Evolutionary conservation across 2,329 filamentous ascomycete genomes (phyloP).

Genomic region (Penicillium polonicum): DNA sequence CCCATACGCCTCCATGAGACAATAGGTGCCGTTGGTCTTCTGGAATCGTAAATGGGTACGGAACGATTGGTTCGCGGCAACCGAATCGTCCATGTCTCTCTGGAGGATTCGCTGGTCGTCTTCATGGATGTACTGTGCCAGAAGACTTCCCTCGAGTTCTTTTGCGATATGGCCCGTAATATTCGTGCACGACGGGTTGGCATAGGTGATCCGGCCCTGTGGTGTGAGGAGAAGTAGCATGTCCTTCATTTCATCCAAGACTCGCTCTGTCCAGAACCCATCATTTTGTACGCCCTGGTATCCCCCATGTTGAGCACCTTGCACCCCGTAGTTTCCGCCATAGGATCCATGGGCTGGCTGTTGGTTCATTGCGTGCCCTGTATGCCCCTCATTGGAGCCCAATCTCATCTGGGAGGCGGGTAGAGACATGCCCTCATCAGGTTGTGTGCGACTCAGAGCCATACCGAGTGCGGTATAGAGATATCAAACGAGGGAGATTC

Average conservation of each 20-base stretch:
- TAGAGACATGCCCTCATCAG: conserved; percentile 12
- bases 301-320: conserved; percentile 10
- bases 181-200: conserved; percentile 72
- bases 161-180: conserved; percentile 73
- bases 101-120: conserved; percentile 82
- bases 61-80: conserved; percentile 74
- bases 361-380: conserved; percentile 10
- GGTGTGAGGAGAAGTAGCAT: conserved; percentile 83
- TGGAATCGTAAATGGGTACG: conserved; percentile 84
- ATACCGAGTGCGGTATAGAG: conserved; percentile 6
- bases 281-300: conserved; percentile 56
- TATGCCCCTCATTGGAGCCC: conserved; percentile 12
- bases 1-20: conserved; percentile 87
- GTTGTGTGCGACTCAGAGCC: conserved; percentile 15
- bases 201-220: conserved; percentile 78
- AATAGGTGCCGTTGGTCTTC: conserved; percentile 70
- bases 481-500: not conserved
- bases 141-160: conserved; percentile 70
- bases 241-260: conserved; percentile 86
- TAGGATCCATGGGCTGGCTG: conserved; percentile 15
- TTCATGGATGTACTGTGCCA: conserved; percentile 79
- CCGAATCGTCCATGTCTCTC: conserved; percentile 84
- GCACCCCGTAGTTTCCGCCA: conserved; percentile 13
- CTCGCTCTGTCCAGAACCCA: conserved; percentile 80
- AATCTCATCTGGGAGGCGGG: conserved; percentile 8